Conservation (phyloP, 139 green algal genomes). For the Chlamydomonas eustigma region DNA sequence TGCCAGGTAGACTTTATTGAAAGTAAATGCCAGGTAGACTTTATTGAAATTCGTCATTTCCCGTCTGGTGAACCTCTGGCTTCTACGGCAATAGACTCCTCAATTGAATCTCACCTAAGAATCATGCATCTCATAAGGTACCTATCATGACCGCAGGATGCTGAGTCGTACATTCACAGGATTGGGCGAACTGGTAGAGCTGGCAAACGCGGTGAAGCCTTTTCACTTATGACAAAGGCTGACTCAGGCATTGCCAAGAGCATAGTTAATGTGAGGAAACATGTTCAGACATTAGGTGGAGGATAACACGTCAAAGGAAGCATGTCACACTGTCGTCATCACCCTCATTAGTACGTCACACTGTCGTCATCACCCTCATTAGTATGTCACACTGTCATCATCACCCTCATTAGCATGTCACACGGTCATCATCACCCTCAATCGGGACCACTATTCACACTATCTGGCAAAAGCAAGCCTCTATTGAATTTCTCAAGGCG, state of each 20-base stretch:
- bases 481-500: no score
- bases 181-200: constrained; percentile 87
- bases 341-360: no score
- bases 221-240: background rate
- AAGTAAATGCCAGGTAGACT: background rate
- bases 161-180: constrained; percentile 92
- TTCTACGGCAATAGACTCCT: background rate
- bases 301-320: no score
- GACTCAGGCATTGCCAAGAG: background rate
- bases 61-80: background rate
- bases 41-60: background rate
- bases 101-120: background rate
- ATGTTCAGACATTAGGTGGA: background rate
- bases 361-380: no score
- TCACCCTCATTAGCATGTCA: no score
- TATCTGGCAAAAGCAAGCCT: no score
- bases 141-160: constrained; percentile 25
- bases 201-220: constrained; percentile 41
- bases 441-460: no score
- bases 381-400: no score
- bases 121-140: background rate
- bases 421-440: no score
- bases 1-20: background rate
- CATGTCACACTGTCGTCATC: no score
- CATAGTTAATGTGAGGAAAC: background rate